Evolutionary conservation across 768 basidiomycete genomes (phyloP).

Genomic region (Pholiota conissans): DNA sequence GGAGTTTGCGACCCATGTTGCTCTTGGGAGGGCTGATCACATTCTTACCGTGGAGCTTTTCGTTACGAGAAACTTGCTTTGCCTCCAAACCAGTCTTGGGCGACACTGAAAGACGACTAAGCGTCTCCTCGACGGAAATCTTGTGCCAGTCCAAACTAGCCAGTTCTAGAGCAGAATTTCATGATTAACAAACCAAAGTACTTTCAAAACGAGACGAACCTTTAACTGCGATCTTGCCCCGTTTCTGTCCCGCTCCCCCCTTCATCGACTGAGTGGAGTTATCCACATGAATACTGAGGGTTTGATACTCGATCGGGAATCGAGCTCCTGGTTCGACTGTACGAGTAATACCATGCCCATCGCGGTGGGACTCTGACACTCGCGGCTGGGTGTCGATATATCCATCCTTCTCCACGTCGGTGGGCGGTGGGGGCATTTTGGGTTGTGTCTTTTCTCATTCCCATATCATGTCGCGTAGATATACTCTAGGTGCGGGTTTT

Average conservation of each 20-base stretch:
- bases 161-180: constrained; percentile 27
- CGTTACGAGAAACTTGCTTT: constrained; percentile 46
- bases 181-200: background rate
- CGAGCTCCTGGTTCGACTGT: constrained; percentile 13
- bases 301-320: constrained; percentile 26
- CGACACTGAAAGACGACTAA: constrained; percentile 44
- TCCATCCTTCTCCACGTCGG: constrained; percentile 16
- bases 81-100: constrained; percentile 47
- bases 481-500: constrained; percentile 15
- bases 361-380: background rate
- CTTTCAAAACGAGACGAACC: constrained; percentile 7
- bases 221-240: constrained; percentile 19
- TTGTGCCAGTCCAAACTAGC: constrained; percentile 49
- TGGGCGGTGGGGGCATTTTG: constrained; percentile 11
- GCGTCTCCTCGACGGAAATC: constrained; percentile 37
- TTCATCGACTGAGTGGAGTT: constrained; percentile 12
- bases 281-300: constrained; percentile 27
- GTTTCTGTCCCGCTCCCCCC: constrained; percentile 15
- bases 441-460: background rate
- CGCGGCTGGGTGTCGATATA: constrained; percentile 1
- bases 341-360: background rate
- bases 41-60: constrained; percentile 47
- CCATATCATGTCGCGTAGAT: background rate
- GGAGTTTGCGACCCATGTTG: constrained; percentile 41
- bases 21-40: constrained; percentile 47